Conservation (phyloP, 257 asterid genomes). For the Pogostemon cablin region DNA sequence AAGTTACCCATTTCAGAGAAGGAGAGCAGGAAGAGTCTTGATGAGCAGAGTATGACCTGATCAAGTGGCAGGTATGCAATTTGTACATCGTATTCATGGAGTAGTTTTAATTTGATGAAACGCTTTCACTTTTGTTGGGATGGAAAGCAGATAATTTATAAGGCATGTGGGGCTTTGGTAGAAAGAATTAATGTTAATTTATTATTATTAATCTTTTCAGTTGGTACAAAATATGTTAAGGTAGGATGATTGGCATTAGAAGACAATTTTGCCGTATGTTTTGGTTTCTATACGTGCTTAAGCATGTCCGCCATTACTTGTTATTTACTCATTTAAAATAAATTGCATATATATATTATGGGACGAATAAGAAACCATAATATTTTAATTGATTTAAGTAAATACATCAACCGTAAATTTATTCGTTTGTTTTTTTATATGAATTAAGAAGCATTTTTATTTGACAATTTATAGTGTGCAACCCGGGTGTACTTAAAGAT, state of each 20-base stretch:
- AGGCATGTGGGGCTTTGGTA: constrained; percentile 34
- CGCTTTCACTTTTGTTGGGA: constrained; percentile 20
- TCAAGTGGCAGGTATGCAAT: constrained; percentile 25
- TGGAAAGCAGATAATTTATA: constrained; percentile 4
- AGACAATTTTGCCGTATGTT: constrained; percentile 41
- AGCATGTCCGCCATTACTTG: constrained; percentile 33
- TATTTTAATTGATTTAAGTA: too few relatives aligned
- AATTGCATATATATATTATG: too few relatives aligned
- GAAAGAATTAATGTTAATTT: constrained; percentile 8
- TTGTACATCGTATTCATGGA: constrained; percentile 15
- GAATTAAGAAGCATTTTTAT: too few relatives aligned
- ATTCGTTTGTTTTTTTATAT: too few relatives aligned
- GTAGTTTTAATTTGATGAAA: constrained; percentile 36
- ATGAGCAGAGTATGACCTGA: constrained; percentile 35
- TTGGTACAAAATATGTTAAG: not conserved
- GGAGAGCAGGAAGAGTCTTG: constrained; percentile 28
- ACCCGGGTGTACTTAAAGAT: too few relatives aligned
- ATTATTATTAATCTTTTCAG: constrained; percentile 9
- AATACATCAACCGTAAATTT: too few relatives aligned
- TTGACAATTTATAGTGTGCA: too few relatives aligned
- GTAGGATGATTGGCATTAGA: constrained; percentile 24
- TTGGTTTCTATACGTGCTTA: constrained; percentile 30
- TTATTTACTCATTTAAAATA: not conserved
- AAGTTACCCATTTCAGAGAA: constrained; percentile 37
- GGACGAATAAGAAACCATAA: too few relatives aligned